Percentiles rank a stretch among this genome's conserved stretches.
Evolutionary conservation across 2,329 filamentous ascomycete species (phyloP).

Genomic region (Rutstroemia sydowiana): DNA sequence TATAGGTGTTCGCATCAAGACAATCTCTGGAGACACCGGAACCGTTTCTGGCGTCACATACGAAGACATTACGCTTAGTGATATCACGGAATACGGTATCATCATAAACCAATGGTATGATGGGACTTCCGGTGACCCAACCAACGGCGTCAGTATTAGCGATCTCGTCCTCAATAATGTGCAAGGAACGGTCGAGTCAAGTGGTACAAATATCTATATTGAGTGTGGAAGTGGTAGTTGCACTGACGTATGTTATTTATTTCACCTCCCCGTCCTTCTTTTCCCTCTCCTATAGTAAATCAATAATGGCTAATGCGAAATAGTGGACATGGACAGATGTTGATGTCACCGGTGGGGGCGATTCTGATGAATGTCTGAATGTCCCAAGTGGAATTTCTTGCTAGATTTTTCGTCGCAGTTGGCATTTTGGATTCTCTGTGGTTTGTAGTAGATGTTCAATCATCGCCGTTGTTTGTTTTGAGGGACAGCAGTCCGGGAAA

Average conservation of each 20-base stretch:
- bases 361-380: conserved; percentile 34
- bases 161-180: conserved; percentile 38
- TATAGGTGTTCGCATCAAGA: conserved; percentile 49
- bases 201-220: conserved; percentile 40
- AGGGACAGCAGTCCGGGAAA: no score
- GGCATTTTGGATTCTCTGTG: no score
- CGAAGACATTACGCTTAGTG: conserved; percentile 40
- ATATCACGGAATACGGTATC: conserved; percentile 42
- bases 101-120: conserved; percentile 50
- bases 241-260: conserved; percentile 27
- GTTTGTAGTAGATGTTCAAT: no score
- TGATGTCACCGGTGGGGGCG: conserved; percentile 44
- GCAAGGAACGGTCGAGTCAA: conserved; percentile 34
- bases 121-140: conserved; percentile 40
- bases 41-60: conserved; percentile 46
- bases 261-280: background rate
- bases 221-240: conserved; percentile 45
- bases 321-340: conserved; percentile 45
- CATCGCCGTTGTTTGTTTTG: no score
- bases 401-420: background rate
- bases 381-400: conserved; percentile 22
- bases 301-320: background rate
- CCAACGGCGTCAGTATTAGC: conserved; percentile 42
- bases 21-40: conserved; percentile 43
- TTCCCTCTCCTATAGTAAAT: background rate